Evolutionary conservation across 805 yeast genomes (phyloP).

Genomic region (Candida awuae): DNA sequence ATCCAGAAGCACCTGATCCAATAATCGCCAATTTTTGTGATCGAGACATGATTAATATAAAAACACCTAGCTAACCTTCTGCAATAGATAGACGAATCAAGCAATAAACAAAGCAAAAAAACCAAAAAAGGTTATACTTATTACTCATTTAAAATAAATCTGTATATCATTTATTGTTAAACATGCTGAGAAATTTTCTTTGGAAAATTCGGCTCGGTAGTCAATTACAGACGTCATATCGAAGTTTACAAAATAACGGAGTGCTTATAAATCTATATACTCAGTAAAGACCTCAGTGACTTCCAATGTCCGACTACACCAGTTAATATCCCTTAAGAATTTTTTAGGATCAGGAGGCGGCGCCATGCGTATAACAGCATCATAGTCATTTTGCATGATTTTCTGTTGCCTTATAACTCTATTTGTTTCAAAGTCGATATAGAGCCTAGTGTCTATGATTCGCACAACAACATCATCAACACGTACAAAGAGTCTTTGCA

Average conservation of each 20-base stretch:
- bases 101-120: too few relatives aligned
- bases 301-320: slow-evolving; percentile 54
- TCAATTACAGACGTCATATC: too few relatives aligned
- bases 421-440: slow-evolving; percentile 63
- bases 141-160: too few relatives aligned
- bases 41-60: neutral
- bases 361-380: slow-evolving; percentile 32
- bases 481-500: slow-evolving; percentile 73
- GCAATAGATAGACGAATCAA: too few relatives aligned
- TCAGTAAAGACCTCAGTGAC: slow-evolving; percentile 20
- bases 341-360: slow-evolving; percentile 50
- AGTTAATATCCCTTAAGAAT: slow-evolving; percentile 70
- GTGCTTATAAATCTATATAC: slow-evolving; percentile 11
- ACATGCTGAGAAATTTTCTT: too few relatives aligned
- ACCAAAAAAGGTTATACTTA: too few relatives aligned
- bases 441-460: slow-evolving; percentile 77
- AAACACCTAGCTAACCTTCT: too few relatives aligned
- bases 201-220: too few relatives aligned
- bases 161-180: too few relatives aligned
- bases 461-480: slow-evolving; percentile 86
- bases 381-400: slow-evolving; percentile 53
- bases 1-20: slow-evolving; percentile 96
- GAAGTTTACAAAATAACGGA: neutral
- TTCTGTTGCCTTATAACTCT: slow-evolving; percentile 69
- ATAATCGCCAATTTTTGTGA: slow-evolving; percentile 55